These are phyloP conservation scores for Mortierella sp. DNA, from an alignment of 371 early-diverging fungal genomes.

Conservation along the genomic window DNA sequence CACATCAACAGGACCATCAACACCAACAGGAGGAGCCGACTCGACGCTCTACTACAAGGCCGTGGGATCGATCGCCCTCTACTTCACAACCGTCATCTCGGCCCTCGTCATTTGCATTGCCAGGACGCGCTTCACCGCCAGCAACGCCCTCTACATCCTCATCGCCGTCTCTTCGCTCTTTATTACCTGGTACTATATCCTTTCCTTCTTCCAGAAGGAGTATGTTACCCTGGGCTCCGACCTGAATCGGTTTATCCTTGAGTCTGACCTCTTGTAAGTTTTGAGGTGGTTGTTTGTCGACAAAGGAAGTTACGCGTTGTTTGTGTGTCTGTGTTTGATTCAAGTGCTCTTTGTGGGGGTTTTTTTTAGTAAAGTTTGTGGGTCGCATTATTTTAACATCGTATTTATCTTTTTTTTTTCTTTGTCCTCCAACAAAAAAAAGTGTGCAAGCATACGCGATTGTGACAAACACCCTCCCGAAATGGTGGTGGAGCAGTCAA, in stretches of 20 bases:
- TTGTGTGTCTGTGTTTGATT: not conserved
- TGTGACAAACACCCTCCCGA: constrained; percentile 51
- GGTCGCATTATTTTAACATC: constrained; percentile 1
- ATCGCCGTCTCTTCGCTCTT: constrained; percentile 45
- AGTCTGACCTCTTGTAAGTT: constrained; percentile 58
- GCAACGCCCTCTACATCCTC: constrained; percentile 50
- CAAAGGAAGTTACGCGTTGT: not conserved
- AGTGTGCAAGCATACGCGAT: constrained; percentile 56
- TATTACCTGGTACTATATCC: constrained; percentile 56
- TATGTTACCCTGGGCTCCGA: constrained; percentile 40
- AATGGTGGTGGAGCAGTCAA: constrained; percentile 59
- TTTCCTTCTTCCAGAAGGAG: constrained; percentile 48
- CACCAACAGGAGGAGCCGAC: not conserved
- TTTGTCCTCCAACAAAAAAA: not conserved
- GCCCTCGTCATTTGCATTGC: constrained; percentile 52
- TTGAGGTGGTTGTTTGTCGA: not conserved
- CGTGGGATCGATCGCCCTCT: constrained; percentile 46
- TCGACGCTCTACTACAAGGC: constrained; percentile 53
- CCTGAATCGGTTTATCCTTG: constrained; percentile 49
- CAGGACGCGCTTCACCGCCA: constrained; percentile 42
- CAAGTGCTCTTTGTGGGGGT: not conserved
- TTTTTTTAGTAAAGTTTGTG: not conserved
- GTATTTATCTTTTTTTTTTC: not conserved
- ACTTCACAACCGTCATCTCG: constrained; percentile 54
- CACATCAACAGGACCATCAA: not conserved